Conservation (phyloP, 2,329 filamentous ascomycete species). For the Xylaria sp. region DNA sequence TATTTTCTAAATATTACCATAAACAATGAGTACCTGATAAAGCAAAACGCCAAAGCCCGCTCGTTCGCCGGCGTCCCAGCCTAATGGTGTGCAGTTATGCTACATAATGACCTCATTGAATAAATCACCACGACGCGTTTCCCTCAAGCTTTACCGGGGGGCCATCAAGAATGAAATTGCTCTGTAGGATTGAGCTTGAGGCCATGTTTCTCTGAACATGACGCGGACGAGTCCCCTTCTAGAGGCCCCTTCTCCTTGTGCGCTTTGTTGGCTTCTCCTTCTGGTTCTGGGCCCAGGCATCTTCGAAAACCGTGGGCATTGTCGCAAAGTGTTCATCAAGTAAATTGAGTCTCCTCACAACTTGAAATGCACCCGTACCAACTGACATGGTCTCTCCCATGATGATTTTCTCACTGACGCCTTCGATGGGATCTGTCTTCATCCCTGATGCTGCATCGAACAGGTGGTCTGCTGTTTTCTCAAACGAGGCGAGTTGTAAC, state of each 20-base stretch:
- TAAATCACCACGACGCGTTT: background rate
- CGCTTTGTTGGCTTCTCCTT: constrained; percentile 34
- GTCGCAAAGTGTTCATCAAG: constrained; percentile 66
- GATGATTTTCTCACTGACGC: constrained; percentile 96
- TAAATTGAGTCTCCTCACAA: constrained; percentile 81
- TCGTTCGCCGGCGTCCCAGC: background rate
- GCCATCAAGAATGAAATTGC: background rate
- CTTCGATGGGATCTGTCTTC: constrained; percentile 92
- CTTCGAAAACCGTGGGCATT: constrained; percentile 77
- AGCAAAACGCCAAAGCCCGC: constrained; percentile 13
- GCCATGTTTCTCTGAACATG: background rate
- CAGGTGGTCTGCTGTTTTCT: constrained; percentile 97
- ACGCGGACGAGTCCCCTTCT: constrained; percentile 20
- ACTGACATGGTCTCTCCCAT: constrained; percentile 95
- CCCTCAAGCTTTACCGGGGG: constrained; percentile 6
- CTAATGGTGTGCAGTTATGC: background rate
- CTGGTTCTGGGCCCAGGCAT: constrained; percentile 64
- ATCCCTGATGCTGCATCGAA: constrained; percentile 94
- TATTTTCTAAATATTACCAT: background rate
- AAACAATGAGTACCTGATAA: background rate
- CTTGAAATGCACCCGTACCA: constrained; percentile 91
- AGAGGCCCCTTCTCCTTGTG: constrained; percentile 31
- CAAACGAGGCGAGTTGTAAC: constrained; percentile 92
- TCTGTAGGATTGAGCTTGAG: background rate
- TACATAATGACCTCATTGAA: constrained; percentile 8